Conservation (phyloP, 2,329 filamentous ascomycete species). For the Ilyonectria destructans region DNA sequence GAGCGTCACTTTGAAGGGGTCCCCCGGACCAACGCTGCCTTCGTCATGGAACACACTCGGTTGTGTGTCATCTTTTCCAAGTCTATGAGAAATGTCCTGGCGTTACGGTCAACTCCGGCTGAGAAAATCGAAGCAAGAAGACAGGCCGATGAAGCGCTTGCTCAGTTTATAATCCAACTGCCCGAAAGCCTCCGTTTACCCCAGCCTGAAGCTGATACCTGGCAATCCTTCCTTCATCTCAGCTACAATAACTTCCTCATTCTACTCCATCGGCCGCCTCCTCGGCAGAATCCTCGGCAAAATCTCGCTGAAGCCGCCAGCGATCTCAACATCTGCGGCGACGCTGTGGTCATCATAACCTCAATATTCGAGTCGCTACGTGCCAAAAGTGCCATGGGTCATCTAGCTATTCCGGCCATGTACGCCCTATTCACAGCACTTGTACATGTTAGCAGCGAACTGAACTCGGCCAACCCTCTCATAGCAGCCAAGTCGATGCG, state of each 20-base stretch:
- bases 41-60: constrained; percentile 65
- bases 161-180: constrained; percentile 50
- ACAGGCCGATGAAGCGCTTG: constrained; percentile 52
- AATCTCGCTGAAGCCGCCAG: constrained; percentile 33
- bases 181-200: constrained; percentile 49
- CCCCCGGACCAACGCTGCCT: constrained; percentile 57
- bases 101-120: constrained; percentile 42
- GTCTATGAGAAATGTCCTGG: constrained; percentile 50
- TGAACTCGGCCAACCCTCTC: constrained; percentile 51
- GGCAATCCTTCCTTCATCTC: constrained; percentile 54
- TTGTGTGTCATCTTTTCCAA: constrained; percentile 67
- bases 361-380: constrained; percentile 52
- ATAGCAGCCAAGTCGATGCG: constrained; percentile 51
- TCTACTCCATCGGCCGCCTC: constrained; percentile 53
- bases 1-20: constrained; percentile 62
- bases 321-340: constrained; percentile 53
- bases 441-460: constrained; percentile 49
- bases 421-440: constrained; percentile 53
- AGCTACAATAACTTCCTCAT: constrained; percentile 56
- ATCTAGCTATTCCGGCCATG: constrained; percentile 50
- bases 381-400: constrained; percentile 38
- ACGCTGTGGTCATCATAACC: constrained; percentile 48
- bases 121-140: constrained; percentile 49
- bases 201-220: constrained; percentile 41
- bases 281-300: constrained; percentile 35